Evolutionary conservation across 192 early-diverging fungal genomes (phyloP).

Genomic region (Mortierella claussenii): DNA sequence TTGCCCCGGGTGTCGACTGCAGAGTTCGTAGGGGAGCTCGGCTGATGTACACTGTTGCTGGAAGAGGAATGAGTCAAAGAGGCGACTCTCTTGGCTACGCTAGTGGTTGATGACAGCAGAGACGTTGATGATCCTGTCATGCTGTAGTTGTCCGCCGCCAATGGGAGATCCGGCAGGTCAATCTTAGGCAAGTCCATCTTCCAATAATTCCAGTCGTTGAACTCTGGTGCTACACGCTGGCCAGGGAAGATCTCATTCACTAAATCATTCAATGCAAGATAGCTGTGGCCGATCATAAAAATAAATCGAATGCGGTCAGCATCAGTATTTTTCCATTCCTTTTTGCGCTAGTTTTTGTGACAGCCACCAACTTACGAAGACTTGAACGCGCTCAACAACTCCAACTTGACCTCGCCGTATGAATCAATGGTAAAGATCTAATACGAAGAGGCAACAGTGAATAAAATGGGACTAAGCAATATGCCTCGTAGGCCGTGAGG

Average conservation of each 20-base stretch:
- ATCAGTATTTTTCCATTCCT: too few relatives aligned
- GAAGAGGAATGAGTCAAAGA: conserved; percentile 28
- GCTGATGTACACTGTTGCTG: conserved; percentile 23
- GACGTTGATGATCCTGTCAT: conserved; percentile 24
- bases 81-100: conserved; percentile 39
- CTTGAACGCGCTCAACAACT: conserved; percentile 86
- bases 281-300: conserved; percentile 15
- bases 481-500: too few relatives aligned
- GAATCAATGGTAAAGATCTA: conserved; percentile 99
- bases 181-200: conserved; percentile 62
- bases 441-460: too few relatives aligned
- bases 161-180: conserved; percentile 56
- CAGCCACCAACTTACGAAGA: conserved; percentile 84
- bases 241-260: conserved; percentile 96
- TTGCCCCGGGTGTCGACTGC: conserved; percentile 28
- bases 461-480: too few relatives aligned
- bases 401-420: conserved; percentile 89
- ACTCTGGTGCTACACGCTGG: conserved; percentile 71
- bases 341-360: too few relatives aligned
- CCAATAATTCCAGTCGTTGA: conserved; percentile 91
- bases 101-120: conserved; percentile 28
- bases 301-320: neutral
- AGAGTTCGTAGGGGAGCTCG: conserved; percentile 32
- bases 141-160: conserved; percentile 34
- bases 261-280: conserved; percentile 89